Evolutionary conservation across 208 protist genomes (phyloP), one percentile per base, ranked within the genome.

Genomic region (Crithidia mellificae): DNA sequence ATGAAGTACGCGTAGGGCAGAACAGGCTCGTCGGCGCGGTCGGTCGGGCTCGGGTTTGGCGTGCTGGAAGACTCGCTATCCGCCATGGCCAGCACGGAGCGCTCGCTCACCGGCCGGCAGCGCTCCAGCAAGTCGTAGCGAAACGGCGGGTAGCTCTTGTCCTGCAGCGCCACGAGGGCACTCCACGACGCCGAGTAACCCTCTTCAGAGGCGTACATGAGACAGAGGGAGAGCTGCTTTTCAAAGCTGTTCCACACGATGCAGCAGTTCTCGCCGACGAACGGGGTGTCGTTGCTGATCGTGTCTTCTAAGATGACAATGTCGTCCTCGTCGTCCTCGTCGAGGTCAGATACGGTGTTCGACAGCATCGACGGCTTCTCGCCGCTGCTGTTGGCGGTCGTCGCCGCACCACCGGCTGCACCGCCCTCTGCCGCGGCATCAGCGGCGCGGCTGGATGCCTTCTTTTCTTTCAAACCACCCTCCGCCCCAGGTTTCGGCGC

Each of bases 191-290:
- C 87, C 9, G 70, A 54, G 72, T 88, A 93, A n/a, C 79, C 82
- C 58, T 87, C 80, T 68, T 89, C 81, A 0, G 80, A 84, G n/a
- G 78, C 72, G 56, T 86, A 93, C 87, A 91, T 91, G 59, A 93
- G 82, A 54, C 87, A 93, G 7, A 93, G 54, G 15, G 84, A 91
- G 44, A 87, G 79, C 65, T 87, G 77, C 61, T 90, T 77, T 12
- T 89, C 84, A 24, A 91, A 80, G 54, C 84, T 90, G 66, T 93
- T 93, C 85, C 87, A 93, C n/a, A 93, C 87, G 62, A 93, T 93
- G 49, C 84, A 93, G 65, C 84, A 87, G 71, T 93, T 93, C 69
- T 93, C 84, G 17, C 84, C 87, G 20, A 93, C 84, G 78, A 93
- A 91, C 0, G 85, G 83, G 17, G 87, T 93, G 49, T 93, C 87